Base-by-base conservation (phyloP, 108 stramenopile species). In the Nannochloropsis salina region DNA sequence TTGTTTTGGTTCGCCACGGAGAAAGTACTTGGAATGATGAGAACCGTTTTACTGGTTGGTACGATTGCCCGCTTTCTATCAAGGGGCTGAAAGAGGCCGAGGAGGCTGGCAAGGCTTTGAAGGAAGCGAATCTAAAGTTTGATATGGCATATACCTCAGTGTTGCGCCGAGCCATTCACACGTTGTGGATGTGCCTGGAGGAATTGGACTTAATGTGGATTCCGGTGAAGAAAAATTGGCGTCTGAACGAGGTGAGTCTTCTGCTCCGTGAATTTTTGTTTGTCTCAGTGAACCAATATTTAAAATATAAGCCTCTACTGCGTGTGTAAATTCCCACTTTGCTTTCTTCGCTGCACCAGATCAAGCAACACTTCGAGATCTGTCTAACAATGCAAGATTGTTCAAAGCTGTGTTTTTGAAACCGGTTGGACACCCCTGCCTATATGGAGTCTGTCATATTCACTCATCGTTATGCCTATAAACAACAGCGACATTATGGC, bases 1-100 rank as follows among this genome's bases (percentile, higher is more conserved):
- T 42, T 42, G 74, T 87, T 11, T 84, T 84, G 20, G 43, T 87
- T 10, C 91, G 98, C 84, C 98, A 99, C 91, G 97, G 98, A 80
- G 96, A 99, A 93, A 97, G 96, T 11, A 95, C 94, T 44, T 99
- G 97, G 97, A 99, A 99, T 90, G 92, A 94, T 84, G 95, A 90
- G 90, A 94, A 45, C 92, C 93, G 94, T 88, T 98, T 96, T 87
- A 97, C 97, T 15, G 96, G 99, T 31, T 99, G 97, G 97, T 91
- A 92, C 42, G 98, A 99, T 86, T 94, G 94, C 42, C 94, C 96
- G 3, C 90, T 99, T 84, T 94, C 93, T 43, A 92, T 90, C 84
- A 94, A 94, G 85, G 98, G 98, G 44, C 45, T 92, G 31, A 81
- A 88, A 44, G 98, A 99, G 90, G 99, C 97, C 4, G 43, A 80